Conservation (phyloP, 257 asterid genomes). For the Perilla frutescens region DNA sequence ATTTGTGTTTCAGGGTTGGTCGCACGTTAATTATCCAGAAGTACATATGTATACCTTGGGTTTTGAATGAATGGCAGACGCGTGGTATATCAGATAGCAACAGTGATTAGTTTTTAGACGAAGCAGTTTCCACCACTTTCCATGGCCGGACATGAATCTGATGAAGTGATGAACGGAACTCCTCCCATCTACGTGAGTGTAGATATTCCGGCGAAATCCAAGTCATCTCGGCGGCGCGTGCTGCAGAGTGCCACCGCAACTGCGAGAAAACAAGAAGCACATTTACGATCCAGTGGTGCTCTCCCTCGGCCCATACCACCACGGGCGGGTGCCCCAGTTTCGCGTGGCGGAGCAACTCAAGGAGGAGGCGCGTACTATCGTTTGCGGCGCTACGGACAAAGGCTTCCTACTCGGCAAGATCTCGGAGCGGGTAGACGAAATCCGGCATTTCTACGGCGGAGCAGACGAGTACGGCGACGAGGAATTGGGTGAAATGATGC, state of each 20-base stretch:
- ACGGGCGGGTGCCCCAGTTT: not conserved
- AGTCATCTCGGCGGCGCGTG: not conserved
- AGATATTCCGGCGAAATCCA: too few relatives aligned
- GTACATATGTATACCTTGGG: too few relatives aligned
- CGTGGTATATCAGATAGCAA: too few relatives aligned
- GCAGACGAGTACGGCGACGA: not conserved
- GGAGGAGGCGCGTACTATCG: too few relatives aligned
- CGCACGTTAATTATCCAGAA: too few relatives aligned
- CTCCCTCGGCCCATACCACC: conserved; percentile 23
- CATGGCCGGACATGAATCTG: not conserved
- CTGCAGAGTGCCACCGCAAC: conserved; percentile 7
- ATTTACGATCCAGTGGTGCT: conserved; percentile 2
- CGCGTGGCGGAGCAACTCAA: not conserved
- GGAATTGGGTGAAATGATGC: conserved; percentile 7
- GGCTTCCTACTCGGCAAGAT: not conserved
- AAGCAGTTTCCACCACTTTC: too few relatives aligned
- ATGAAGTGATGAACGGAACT: not conserved
- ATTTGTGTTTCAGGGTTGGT: too few relatives aligned
- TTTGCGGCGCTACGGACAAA: too few relatives aligned
- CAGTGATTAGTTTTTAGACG: too few relatives aligned
- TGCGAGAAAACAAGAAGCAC: conserved; percentile 2
- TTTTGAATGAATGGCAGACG: too few relatives aligned
- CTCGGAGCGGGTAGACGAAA: not conserved
- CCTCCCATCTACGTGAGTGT: too few relatives aligned
- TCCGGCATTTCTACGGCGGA: not conserved